Conservation (phyloP, 495 filamentous ascomycete genomes). For the Annulohypoxylon moriforme region DNA sequence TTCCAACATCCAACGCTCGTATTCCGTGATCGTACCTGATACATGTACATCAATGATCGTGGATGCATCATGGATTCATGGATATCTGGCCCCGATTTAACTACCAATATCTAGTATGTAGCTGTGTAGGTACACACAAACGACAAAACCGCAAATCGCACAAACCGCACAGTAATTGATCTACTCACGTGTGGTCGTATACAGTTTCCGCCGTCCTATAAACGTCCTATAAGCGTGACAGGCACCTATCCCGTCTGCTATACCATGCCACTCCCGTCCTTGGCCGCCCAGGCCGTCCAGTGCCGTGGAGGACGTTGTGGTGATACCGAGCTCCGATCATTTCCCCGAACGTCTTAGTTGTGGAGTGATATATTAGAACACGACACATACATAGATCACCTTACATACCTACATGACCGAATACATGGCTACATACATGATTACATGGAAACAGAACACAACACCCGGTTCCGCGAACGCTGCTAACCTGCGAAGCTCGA, state of each 20-base stretch:
- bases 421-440: background rate
- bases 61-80: background rate
- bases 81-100: background rate
- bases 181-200: constrained; percentile 40
- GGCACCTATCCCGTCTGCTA: constrained; percentile 26
- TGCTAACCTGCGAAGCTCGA: background rate
- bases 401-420: constrained; percentile 11
- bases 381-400: constrained; percentile 32
- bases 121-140: background rate
- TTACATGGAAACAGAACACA: background rate
- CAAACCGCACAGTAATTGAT: constrained; percentile 19
- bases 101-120: no score
- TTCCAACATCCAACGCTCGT: constrained; percentile 19
- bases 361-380: constrained; percentile 41
- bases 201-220: constrained; percentile 16
- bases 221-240: constrained; percentile 20
- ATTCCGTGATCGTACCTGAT: constrained; percentile 41
- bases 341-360: constrained; percentile 23
- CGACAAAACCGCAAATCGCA: background rate
- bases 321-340: constrained; percentile 41
- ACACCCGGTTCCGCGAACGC: constrained; percentile 33
- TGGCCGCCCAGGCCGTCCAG: background rate
- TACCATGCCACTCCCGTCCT: constrained; percentile 3
- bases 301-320: constrained; percentile 9
- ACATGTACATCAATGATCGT: constrained; percentile 16